These are phyloP conservation scores for Tetrapisispora pingtungensis DNA, from an alignment of 805 yeast species.

Conservation along the genomic window DNA sequence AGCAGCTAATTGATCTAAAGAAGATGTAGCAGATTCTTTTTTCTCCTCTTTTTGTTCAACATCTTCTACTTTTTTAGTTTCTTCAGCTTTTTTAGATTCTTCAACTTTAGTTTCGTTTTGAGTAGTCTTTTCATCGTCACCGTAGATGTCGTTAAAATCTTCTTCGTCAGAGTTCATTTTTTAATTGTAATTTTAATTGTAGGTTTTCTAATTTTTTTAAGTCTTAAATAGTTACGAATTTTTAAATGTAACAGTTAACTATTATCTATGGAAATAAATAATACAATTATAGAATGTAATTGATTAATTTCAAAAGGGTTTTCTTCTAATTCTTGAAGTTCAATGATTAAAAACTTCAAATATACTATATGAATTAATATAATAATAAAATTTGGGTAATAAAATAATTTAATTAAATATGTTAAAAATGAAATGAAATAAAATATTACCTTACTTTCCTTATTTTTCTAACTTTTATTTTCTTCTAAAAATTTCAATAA, in stretches of 20 bases:
- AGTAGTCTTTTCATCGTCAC: conserved; percentile 15
- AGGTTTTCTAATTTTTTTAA: conserved; percentile 1
- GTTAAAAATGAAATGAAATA: background rate
- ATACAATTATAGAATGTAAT: conserved; percentile 1
- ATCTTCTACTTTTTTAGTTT: background rate
- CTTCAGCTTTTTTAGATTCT: conserved; percentile 3
- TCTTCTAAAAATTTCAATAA: background rate
- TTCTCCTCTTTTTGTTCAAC: conserved; percentile 1
- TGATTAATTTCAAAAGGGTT: background rate
- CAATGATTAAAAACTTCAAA: too few relatives aligned
- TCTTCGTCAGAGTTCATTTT: conserved; percentile 78
- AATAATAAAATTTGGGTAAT: too few relatives aligned
- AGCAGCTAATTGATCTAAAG: conserved; percentile 28
- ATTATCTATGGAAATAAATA: conserved; percentile 2
- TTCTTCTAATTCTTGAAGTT: too few relatives aligned
- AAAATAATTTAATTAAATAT: background rate
- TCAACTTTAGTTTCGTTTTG: conserved; percentile 4
- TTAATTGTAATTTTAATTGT: background rate
- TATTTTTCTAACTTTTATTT: background rate
- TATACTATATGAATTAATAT: too few relatives aligned
- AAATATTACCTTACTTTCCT: background rate
- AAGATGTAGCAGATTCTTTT: conserved; percentile 3
- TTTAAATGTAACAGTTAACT: background rate
- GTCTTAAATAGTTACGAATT: conserved; percentile 1
- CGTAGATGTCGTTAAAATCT: conserved; percentile 88